These are phyloP conservation scores for Neurospora sp. DNA, from an alignment of 495 filamentous ascomycete species.

Conservation along the genomic window DNA sequence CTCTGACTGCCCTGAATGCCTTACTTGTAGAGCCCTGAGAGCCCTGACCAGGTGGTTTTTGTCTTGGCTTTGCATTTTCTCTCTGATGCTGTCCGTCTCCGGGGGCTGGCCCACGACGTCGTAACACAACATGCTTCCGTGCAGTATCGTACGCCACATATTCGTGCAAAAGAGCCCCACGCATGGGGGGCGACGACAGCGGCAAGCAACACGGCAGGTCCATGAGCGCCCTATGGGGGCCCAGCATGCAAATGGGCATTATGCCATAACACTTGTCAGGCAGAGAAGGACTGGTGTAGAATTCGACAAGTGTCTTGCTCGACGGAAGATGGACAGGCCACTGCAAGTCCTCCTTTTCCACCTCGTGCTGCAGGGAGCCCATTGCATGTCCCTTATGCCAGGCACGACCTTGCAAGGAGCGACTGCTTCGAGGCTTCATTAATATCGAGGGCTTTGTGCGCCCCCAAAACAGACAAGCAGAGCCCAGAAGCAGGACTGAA, in stretches of 20 bases:
- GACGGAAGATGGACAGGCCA: background rate
- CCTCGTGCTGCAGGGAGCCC: background rate
- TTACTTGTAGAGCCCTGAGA: background rate
- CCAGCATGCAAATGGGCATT: background rate
- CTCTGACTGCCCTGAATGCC: background rate
- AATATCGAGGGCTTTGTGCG: background rate
- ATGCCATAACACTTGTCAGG: background rate
- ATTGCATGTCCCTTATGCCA: background rate
- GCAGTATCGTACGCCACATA: background rate
- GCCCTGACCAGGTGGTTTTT: background rate
- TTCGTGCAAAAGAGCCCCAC: background rate
- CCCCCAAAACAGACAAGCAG: background rate
- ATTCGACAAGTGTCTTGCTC: background rate
- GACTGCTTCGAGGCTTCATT: background rate
- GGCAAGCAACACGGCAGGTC: background rate
- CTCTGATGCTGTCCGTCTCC: background rate
- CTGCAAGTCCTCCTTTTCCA: background rate
- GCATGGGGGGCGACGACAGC: background rate
- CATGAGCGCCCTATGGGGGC: background rate
- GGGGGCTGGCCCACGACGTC: background rate
- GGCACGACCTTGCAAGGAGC: background rate
- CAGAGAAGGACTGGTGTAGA: background rate
- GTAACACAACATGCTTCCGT: background rate
- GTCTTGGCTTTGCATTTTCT: background rate
- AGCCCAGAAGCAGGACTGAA: background rate